Conservation (phyloP, 2,329 filamentous ascomycete genomes). For the Fusarium heterosporum region DNA sequence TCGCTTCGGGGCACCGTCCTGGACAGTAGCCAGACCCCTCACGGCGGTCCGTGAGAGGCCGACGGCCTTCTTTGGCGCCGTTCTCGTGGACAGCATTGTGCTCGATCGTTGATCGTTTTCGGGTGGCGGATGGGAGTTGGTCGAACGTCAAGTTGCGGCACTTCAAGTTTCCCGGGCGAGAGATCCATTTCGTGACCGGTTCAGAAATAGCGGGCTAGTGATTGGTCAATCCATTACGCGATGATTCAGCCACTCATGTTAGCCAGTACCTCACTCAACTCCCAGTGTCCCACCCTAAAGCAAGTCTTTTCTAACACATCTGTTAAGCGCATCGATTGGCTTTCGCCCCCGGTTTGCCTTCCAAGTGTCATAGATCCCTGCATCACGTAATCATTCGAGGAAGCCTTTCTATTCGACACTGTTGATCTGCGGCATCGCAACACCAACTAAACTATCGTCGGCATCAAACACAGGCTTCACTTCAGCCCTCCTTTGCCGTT, state of each 20-base stretch:
- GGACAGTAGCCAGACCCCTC: constrained; percentile 84
- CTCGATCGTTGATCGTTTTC: constrained; percentile 51
- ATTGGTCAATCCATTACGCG: constrained; percentile 56
- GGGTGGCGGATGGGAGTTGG: constrained; percentile 48
- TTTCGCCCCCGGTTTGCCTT: constrained; percentile 27
- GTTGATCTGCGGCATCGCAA: constrained; percentile 30
- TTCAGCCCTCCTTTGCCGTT: constrained; percentile 5
- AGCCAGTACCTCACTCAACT: constrained; percentile 44
- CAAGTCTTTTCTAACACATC: constrained; percentile 37
- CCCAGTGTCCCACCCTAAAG: accelerated
- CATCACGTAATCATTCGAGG: constrained; percentile 33
- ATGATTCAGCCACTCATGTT: constrained; percentile 49
- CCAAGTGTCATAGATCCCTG: constrained; percentile 46
- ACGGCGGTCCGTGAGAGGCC: constrained; percentile 59
- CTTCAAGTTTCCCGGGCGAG: constrained; percentile 52
- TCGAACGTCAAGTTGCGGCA: constrained; percentile 52
- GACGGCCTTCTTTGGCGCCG: constrained; percentile 55
- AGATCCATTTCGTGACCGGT: constrained; percentile 49
- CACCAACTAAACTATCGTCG: constrained; percentile 17
- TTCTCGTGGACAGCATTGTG: constrained; percentile 60
- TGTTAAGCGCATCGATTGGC: constrained; percentile 31
- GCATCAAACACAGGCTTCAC: constrained; percentile 17
- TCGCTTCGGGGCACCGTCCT: constrained; percentile 76
- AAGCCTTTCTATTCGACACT: constrained; percentile 31
- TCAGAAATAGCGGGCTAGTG: constrained; percentile 54